Conservation (phyloP, 2,329 filamentous ascomycete genomes). For the Penicillium sp. region DNA sequence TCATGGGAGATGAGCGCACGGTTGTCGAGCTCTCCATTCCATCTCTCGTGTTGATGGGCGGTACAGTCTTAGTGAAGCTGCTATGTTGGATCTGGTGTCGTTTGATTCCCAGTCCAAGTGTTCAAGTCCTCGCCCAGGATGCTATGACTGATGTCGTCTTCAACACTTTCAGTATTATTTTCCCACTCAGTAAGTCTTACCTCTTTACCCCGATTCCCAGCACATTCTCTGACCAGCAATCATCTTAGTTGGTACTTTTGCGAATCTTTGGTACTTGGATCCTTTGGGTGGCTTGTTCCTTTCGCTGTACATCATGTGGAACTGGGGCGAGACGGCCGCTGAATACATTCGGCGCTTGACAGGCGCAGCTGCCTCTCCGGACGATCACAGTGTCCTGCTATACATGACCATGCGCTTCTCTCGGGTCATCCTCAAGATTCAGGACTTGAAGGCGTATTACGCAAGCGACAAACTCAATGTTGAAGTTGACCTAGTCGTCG, state of each 20-base stretch:
- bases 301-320: slow-evolving; percentile 62
- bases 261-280: slow-evolving; percentile 60
- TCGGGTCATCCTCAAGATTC: slow-evolving; percentile 72
- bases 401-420: slow-evolving; percentile 95
- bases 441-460: slow-evolving; percentile 64
- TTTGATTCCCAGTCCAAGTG: slow-evolving; percentile 79
- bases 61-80: slow-evolving; percentile 80
- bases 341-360: slow-evolving; percentile 65
- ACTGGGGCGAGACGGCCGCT: slow-evolving; percentile 62
- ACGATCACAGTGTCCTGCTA: slow-evolving; percentile 74
- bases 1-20: slow-evolving; percentile 60
- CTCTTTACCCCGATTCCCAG: neutral
- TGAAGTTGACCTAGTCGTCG: slow-evolving; percentile 64
- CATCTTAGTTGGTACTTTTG: slow-evolving; percentile 36
- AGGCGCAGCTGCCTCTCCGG: slow-evolving; percentile 61
- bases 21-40: slow-evolving; percentile 73
- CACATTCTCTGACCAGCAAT: neutral
- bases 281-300: slow-evolving; percentile 63
- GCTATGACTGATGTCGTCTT: slow-evolving; percentile 81
- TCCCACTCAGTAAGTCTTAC: slow-evolving; percentile 61
- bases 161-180: slow-evolving; percentile 85
- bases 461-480: slow-evolving; percentile 64
- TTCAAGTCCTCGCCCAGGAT: slow-evolving; percentile 74
- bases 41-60: slow-evolving; percentile 77
- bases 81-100: slow-evolving; percentile 86